Base-by-base conservation (phyloP, 805 yeast species). In the Tetrapisispora namnaoensis region DNA sequence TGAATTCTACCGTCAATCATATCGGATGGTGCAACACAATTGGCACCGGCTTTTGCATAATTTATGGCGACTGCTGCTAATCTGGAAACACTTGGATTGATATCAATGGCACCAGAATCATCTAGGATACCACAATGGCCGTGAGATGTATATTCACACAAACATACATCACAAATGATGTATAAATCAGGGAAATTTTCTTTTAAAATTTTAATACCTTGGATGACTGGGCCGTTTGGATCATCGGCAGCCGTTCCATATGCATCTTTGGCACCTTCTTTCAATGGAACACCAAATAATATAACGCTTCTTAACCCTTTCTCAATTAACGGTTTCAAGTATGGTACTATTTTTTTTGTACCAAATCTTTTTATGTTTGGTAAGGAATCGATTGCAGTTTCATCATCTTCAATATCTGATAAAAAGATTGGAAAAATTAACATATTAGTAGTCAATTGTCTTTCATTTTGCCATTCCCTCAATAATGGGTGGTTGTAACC, bases 41-140 rank as follows among this genome's bases (percentile, higher is more conserved):
- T 77, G 2, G 96, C 96, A 48, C 99, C 99, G 1, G 98, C 98
- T 58, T 75, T 78, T 32, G 97, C 98, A 63, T 93, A 93, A 65
- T 87, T 89, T 9, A 86, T 95, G 1, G 98, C 96, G 21, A 93
- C 96, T 4, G 91, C 90, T 2, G 95, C 97, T 43, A 93, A 76
- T 65, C 99, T 77, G 55, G 80, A 74, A 11, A 86, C 95, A 14
- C 91, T 79, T 47, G 69, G 64, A 48, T 80, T 85, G 48, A 95
- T 76, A 63, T 85, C 83, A 59, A 93, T 78, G 10, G 86, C 62
- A 8, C 98, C 97, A 63, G 89, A 97, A 49, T 86, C 95, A 52
- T 82, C 75, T 47, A 93, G 73, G 16, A 89, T 75, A 38, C 99
- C 99, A 70, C 99, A 93, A 66, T 93, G 99, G n/a, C 99, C 99